Evolutionary conservation across 179 eudicot genomes (phyloP).

Genomic region (Drosera spatulata): DNA sequence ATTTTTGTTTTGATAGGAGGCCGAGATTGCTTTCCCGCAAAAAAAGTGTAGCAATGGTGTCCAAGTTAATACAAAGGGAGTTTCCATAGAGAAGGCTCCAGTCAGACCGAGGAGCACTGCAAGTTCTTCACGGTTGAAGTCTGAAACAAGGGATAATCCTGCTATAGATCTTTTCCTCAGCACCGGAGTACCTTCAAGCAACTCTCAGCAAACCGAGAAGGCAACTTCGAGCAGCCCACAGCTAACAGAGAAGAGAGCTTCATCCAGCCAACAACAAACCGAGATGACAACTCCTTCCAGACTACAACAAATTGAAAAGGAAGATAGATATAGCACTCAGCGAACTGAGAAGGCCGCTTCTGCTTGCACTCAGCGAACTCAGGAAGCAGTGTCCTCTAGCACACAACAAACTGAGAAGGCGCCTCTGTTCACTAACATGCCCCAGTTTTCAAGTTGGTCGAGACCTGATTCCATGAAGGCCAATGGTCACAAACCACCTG

Average conservation of each 20-base stretch:
- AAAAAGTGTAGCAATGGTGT: constrained; percentile 32
- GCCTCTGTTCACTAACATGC: too few species aligned
- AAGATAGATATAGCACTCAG: too few species aligned
- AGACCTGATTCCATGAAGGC: constrained; percentile 26
- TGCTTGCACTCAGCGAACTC: too few species aligned
- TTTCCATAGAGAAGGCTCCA: constrained; percentile 23
- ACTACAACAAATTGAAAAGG: too few species aligned
- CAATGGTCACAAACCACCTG: too few species aligned
- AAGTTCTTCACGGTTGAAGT: constrained; percentile 15
- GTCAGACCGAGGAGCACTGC: constrained; percentile 30
- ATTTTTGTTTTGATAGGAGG: constrained; percentile 22
- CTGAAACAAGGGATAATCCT: constrained; percentile 14
- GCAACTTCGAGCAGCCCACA: too few species aligned
- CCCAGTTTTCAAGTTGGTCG: constrained; percentile 20
- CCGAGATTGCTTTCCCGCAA: constrained; percentile 30
- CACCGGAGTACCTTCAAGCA: constrained; percentile 26
- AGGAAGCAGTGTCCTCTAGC: constrained; percentile 22
- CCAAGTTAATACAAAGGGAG: constrained; percentile 18
- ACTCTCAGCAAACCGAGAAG: constrained; percentile 11
- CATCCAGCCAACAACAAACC: too few species aligned
- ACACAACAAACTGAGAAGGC: constrained; percentile 11
- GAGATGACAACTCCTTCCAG: too few species aligned
- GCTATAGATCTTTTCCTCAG: constrained; percentile 16
- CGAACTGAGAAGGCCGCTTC: too few species aligned
- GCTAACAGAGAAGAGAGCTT: too few species aligned